phyloP scores from a whole-genome alignment of 2,329 filamentous ascomycete species.

The Aspergillus flavus region DNA sequence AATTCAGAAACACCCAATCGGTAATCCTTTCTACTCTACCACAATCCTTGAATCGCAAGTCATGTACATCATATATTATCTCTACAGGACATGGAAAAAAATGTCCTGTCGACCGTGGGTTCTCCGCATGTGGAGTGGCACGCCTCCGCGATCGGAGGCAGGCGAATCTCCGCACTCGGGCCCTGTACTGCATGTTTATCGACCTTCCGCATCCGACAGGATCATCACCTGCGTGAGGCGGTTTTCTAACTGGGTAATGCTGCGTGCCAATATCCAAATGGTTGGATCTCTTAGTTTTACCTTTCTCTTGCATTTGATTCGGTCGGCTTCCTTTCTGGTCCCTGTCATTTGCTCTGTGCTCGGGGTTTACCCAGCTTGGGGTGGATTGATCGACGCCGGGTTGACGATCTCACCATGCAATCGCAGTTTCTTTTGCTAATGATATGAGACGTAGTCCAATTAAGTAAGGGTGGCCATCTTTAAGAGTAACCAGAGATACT shows the following conservation, averaged over 20 bases:
- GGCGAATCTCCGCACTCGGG: slow-evolving; percentile 1
- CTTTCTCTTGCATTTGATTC: background rate
- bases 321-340: background rate
- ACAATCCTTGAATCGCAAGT: background rate
- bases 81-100: too few relatives aligned
- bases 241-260: background rate
- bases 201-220: background rate
- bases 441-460: background rate
- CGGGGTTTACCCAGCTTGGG: background rate
- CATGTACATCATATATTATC: background rate
- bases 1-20: background rate
- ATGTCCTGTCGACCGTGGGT: background rate
- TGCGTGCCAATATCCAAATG: background rate
- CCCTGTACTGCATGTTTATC: background rate
- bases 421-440: background rate
- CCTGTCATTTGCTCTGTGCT: background rate
- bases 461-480: too few relatives aligned
- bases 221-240: background rate
- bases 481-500: background rate
- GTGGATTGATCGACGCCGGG: background rate
- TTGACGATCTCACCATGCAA: background rate
- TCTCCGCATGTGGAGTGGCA: slow-evolving; percentile 8
- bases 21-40: background rate
- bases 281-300: background rate
- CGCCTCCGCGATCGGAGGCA: slow-evolving; percentile 6